A percentile compares a stretch with the other conserved stretches of the same genome.
phyloP scores from a whole-genome alignment of 192 early-diverging fungal species.

The Coemansia sp. region DNA sequence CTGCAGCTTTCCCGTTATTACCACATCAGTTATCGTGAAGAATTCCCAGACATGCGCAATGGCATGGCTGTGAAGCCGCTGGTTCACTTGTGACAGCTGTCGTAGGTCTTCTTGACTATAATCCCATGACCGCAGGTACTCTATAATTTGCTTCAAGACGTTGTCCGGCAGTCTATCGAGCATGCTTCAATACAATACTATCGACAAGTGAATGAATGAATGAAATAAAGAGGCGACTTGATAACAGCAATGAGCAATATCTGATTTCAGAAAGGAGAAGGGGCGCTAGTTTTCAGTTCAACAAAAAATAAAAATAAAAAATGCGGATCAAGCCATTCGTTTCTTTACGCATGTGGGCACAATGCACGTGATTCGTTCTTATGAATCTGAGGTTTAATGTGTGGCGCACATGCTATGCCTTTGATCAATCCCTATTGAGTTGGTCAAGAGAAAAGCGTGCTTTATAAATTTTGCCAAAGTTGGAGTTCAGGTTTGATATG shows the following conservation, averaged over 20 bases:
- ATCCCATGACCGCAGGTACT: slow-evolving; percentile 31
- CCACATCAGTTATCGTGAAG: slow-evolving; percentile 22
- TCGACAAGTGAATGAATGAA: background rate
- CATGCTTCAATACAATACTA: slow-evolving; percentile 13
- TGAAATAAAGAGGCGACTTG: background rate
- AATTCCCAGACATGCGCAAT: slow-evolving; percentile 24
- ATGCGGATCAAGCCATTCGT: background rate
- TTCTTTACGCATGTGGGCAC: slow-evolving; percentile 1
- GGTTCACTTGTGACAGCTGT: slow-evolving; percentile 15
- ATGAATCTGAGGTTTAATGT: background rate
- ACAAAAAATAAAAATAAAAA: background rate
- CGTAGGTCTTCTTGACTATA: slow-evolving; percentile 19
- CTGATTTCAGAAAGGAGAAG: too few species aligned
- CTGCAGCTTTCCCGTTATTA: background rate
- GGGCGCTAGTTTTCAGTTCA: too few species aligned
- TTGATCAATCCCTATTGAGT: background rate
- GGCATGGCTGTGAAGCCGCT: background rate
- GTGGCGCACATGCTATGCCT: background rate
- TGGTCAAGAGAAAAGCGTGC: background rate
- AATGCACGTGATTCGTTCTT: slow-evolving; percentile 1
- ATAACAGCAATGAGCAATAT: background rate
- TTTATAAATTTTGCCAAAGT: too few species aligned
- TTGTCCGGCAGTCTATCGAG: slow-evolving; percentile 20
- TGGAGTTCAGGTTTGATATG: too few species aligned
- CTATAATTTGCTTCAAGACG: slow-evolving; percentile 12